A percentile compares a stretch with the other conserved stretches of the same genome.
Conservation (phyloP, 2,329 filamentous ascomycete species). For the Aureobasidium sp. region DNA sequence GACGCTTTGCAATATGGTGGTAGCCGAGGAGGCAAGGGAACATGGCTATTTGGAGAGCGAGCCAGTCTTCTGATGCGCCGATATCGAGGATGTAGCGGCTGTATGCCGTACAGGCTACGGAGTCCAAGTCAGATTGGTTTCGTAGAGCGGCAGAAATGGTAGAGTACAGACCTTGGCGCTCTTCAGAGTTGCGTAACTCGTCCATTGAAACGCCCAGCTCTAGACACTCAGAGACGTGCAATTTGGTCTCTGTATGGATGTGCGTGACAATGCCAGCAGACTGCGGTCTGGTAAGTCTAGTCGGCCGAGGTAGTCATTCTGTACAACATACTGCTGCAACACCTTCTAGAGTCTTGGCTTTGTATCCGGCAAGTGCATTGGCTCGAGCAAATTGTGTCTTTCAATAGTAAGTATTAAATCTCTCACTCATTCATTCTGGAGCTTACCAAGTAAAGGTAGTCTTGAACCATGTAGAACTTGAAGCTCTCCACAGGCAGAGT, state of each 20-base stretch:
- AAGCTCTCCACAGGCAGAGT: conserved; percentile 69
- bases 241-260: conserved; percentile 68
- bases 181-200: conserved; percentile 66
- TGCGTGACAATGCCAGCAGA: conserved; percentile 66
- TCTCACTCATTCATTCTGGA: not conserved
- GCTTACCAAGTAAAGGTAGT: conserved; percentile 78
- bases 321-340: conserved; percentile 54
- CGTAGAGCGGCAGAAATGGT: conserved; percentile 39
- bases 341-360: conserved; percentile 65
- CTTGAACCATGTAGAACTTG: conserved; percentile 83
- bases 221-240: conserved; percentile 78
- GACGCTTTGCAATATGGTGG: conserved; percentile 65
- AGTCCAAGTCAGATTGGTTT: conserved; percentile 20
- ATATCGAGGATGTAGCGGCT: conserved; percentile 82
- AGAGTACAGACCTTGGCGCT: conserved; percentile 47
- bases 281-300: conserved; percentile 30
- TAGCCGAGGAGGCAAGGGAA: conserved; percentile 90
- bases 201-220: conserved; percentile 68
- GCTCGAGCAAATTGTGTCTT: conserved; percentile 82
- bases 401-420: not conserved
- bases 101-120: conserved; percentile 66
- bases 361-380: conserved; percentile 79
- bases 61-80: conserved; percentile 79
- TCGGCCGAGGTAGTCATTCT: not conserved
- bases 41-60: conserved; percentile 76